Base-by-base conservation (phyloP, 306 rosid species). In the Abrus precatorius region DNA sequence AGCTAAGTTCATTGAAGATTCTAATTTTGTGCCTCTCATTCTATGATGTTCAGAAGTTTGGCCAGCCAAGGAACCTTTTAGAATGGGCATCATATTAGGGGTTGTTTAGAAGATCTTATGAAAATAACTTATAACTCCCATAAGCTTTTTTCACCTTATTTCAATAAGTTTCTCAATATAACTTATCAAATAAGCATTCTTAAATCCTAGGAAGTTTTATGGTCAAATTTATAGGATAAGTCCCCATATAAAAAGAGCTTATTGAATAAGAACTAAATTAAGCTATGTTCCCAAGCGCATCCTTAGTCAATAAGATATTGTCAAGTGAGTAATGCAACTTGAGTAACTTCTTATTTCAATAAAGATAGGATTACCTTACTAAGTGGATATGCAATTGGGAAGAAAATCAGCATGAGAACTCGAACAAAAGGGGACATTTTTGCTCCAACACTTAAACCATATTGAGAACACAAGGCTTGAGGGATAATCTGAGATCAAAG, bases 331-430 rank as follows among this genome's bases (percentile, higher is more conserved):
- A n/a, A 75, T 11, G 13, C 48, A 78, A 41, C 4, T 66, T 28
- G 44, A 28, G n/a, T 40, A 78, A 44, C 69, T 44, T 69, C 0
- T 2, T 40, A 29, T 62, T 32, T 63, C 9, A 4, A 40, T 52
- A 9, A 44, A 32, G 72, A 75, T 6, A 11, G 44, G 47, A 47
- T 59, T 79, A 92, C 97, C 93, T 89, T 92, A 63, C 92, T 86
- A 81, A 88, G 76, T 59, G 97, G 93, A 80, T 84, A 87, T 80
- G 97, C 72, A 63, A 92, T 7, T 34, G 97, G 95, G 77, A 86
- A 82, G 87, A 86, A 87, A 77, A 89, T 32, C 69, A 92, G 9
- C 36, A 79, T 45, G 40, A 84, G 84, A 40, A 67, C 61, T 79
- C 80, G 76, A 72, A 84, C 87, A 74, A 84, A 73, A 6, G 87